Percentiles rank a stretch among this genome's conserved stretches.
Evolutionary conservation across 2,329 filamentous ascomycete genomes (phyloP).

Genomic region (Cyphellophora europaea): DNA sequence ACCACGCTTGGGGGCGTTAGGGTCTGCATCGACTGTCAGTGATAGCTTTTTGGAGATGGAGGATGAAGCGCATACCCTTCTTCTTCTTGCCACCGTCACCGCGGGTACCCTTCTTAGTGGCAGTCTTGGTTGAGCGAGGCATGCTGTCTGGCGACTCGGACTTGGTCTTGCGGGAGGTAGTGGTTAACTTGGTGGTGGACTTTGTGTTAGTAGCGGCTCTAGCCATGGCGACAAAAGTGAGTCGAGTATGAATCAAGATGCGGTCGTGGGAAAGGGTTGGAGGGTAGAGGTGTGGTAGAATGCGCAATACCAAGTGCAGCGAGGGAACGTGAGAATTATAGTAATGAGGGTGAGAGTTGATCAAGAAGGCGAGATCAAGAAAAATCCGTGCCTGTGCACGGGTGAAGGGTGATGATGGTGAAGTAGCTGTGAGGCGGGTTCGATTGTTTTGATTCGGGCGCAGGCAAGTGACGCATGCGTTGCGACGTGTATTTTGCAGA

Average conservation of each 20-base stretch:
- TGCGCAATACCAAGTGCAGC: background rate
- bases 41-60: slow-evolving; percentile 11
- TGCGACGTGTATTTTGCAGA: background rate
- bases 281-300: background rate
- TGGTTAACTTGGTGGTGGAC: background rate
- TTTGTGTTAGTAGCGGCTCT: background rate
- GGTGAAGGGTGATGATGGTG: background rate
- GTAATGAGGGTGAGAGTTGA: background rate
- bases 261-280: background rate
- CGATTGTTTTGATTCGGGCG: background rate
- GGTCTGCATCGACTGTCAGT: slow-evolving; percentile 52
- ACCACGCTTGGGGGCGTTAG: slow-evolving; percentile 97
- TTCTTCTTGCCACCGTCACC: slow-evolving; percentile 57
- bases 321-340: background rate
- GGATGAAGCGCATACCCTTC: slow-evolving; percentile 49
- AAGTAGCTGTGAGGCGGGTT: background rate
- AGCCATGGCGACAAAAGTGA: background rate
- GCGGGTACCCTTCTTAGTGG: slow-evolving; percentile 53
- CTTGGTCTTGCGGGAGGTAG: background rate
- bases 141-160: slow-evolving; percentile 40
- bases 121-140: slow-evolving; percentile 56
- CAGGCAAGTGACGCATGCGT: background rate
- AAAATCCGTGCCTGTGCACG: background rate
- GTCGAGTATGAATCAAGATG: background rate
- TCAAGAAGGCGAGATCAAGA: background rate